These are phyloP conservation scores for Suhomyces prunicola DNA, from an alignment of 805 yeast species.

Conservation along the genomic window DNA sequence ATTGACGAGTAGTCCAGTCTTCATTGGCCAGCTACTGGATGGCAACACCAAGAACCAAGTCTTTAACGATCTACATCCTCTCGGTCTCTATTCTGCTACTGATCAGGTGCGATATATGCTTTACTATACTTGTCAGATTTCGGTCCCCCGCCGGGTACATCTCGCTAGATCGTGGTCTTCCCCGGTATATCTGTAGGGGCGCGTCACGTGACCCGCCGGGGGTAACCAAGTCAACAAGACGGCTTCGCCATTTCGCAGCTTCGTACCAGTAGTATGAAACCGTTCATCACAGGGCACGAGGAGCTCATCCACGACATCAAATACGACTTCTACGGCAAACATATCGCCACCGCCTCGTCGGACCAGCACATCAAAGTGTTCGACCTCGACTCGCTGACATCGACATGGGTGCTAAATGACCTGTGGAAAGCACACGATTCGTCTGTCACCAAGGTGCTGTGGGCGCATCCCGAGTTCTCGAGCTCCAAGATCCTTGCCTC, in stretches of 20 bases:
- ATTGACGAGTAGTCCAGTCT: too few relatives aligned
- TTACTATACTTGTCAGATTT: too few relatives aligned
- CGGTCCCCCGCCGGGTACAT: too few relatives aligned
- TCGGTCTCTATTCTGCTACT: too few relatives aligned
- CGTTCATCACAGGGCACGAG: constrained; percentile 87
- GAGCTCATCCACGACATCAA: constrained; percentile 88
- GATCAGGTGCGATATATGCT: too few relatives aligned
- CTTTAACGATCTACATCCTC: too few relatives aligned
- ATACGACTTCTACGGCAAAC: constrained; percentile 89
- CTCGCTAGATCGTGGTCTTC: too few relatives aligned
- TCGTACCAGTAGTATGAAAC: constrained; percentile 40
- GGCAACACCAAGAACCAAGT: too few relatives aligned
- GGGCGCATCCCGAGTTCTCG: constrained; percentile 91
- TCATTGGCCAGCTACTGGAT: too few relatives aligned
- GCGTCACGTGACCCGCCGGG: neutral
- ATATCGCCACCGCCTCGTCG: constrained; percentile 90
- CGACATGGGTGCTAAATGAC: constrained; percentile 82
- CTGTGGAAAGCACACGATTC: constrained; percentile 96
- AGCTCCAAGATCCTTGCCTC: constrained; percentile 79
- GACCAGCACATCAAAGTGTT: constrained; percentile 93
- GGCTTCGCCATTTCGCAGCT: too few relatives aligned
- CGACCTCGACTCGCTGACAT: constrained; percentile 61
- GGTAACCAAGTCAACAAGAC: neutral
- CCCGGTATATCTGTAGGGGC: too few relatives aligned
- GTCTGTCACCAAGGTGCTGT: constrained; percentile 72